These are phyloP conservation scores for Fusarium pilosicola DNA, from an alignment of 2,329 filamentous ascomycete genomes.

Conservation along the genomic window DNA sequence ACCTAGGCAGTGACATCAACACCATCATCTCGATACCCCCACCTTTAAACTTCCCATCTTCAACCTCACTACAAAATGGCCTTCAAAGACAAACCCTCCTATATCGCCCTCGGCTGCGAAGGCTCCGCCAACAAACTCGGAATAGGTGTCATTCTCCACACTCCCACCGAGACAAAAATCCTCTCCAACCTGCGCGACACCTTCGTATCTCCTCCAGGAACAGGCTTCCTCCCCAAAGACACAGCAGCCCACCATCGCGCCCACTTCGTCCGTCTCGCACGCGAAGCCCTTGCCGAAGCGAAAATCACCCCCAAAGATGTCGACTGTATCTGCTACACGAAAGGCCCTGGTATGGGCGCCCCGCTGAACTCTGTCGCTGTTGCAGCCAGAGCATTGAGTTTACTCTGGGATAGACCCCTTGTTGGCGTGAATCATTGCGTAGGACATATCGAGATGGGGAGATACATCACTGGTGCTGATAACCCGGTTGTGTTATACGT, in stretches of 20 bases:
- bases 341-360: slow-evolving; percentile 95
- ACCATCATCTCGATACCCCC: slow-evolving; percentile 17
- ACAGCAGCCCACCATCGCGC: slow-evolving; percentile 90
- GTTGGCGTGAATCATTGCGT: slow-evolving; percentile 98
- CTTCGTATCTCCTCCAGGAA: slow-evolving; percentile 89
- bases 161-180: slow-evolving; percentile 66
- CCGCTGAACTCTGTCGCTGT: slow-evolving; percentile 88
- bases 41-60: slow-evolving; percentile 19
- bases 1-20: slow-evolving; percentile 4
- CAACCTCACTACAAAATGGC: slow-evolving; percentile 29
- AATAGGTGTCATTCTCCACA: slow-evolving; percentile 89
- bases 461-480: slow-evolving; percentile 86
- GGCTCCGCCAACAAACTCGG: slow-evolving; percentile 98
- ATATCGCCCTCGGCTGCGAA: slow-evolving; percentile 73
- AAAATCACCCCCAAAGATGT: slow-evolving; percentile 71
- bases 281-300: slow-evolving; percentile 79
- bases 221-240: slow-evolving; percentile 96
- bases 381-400: slow-evolving; percentile 80
- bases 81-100: slow-evolving; percentile 51
- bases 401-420: slow-evolving; percentile 89
- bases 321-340: slow-evolving; percentile 94
- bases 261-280: slow-evolving; percentile 85
- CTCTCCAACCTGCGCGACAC: slow-evolving; percentile 96
- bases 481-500: slow-evolving; percentile 98
- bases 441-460: slow-evolving; percentile 98